phyloP scores from a whole-genome alignment of 1,284 basidiomycete species.

The Boletellus deceptivus region DNA sequence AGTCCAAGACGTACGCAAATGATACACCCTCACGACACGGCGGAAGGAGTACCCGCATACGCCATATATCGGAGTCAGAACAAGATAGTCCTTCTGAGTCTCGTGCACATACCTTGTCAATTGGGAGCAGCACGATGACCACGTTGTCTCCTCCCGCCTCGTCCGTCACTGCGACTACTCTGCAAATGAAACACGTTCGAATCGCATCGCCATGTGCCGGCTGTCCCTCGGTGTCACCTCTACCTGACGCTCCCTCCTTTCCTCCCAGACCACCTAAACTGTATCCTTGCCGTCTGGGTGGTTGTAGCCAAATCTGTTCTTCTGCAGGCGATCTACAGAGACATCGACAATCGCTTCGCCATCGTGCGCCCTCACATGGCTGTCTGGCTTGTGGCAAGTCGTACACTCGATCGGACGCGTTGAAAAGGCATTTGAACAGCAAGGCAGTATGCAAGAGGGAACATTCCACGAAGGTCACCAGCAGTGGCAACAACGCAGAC shows the following conservation, averaged over 20 bases:
- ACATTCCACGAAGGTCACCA: conserved; percentile 15
- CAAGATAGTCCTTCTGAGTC: neutral
- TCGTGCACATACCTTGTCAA: neutral
- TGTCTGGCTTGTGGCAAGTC: conserved; percentile 28
- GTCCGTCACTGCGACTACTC: conserved; percentile 11
- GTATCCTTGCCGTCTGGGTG: conserved; percentile 22
- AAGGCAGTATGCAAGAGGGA: conserved; percentile 26
- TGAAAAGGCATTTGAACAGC: conserved; percentile 33
- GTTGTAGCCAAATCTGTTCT: conserved; percentile 29
- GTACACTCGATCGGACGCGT: conserved; percentile 31
- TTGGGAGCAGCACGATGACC: neutral
- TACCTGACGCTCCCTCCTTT: neutral
- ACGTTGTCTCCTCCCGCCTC: conserved; percentile 5
- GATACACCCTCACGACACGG: conserved; percentile 12
- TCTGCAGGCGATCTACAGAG: conserved; percentile 29
- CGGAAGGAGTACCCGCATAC: neutral
- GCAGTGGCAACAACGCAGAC: neutral
- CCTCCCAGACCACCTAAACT: conserved; percentile 11
- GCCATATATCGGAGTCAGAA: neutral
- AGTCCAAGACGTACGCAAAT: conserved; percentile 9
- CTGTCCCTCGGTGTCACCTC: conserved; percentile 2
- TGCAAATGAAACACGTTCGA: conserved; percentile 18
- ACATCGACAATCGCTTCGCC: conserved; percentile 32
- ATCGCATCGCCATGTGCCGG: conserved; percentile 14
- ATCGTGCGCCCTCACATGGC: conserved; percentile 18